phyloP scores from a whole-genome alignment of 169 alveolate species.

The Eimeria falciformis region DNA sequence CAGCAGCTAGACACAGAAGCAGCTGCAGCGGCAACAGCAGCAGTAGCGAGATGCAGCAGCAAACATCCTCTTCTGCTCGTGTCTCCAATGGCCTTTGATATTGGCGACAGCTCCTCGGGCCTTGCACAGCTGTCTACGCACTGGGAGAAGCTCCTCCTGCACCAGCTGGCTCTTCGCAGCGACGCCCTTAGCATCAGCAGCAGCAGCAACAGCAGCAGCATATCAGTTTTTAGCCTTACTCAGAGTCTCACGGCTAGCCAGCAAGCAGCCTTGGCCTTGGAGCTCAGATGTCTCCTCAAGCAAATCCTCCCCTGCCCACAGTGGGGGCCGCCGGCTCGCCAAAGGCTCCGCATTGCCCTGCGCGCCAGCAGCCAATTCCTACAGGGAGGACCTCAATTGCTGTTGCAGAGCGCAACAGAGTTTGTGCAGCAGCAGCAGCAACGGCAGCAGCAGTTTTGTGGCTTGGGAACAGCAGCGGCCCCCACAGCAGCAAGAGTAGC shows the following conservation, averaged over 20 bases:
- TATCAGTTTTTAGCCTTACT: background rate
- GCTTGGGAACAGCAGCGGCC: background rate
- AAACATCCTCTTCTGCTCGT: constrained; percentile 4
- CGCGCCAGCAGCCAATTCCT: constrained; percentile 25
- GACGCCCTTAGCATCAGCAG: constrained; percentile 12
- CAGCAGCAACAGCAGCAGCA: background rate
- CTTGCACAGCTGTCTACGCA: constrained; percentile 68
- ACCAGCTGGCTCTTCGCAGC: constrained; percentile 43
- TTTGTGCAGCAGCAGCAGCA: constrained; percentile 2
- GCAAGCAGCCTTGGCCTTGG: constrained; percentile 28
- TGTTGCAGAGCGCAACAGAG: constrained; percentile 53
- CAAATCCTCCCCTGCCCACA: constrained; percentile 48
- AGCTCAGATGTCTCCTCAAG: constrained; percentile 48
- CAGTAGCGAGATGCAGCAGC: constrained; percentile 11
- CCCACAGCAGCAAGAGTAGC: constrained; percentile 31
- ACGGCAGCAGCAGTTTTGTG: constrained; percentile 9
- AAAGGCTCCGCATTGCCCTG: background rate
- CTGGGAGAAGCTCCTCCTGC: constrained; percentile 43
- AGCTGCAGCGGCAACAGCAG: constrained; percentile 4
- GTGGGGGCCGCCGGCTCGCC: constrained; percentile 22
- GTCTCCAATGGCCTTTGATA: constrained; percentile 50
- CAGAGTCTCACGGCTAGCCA: constrained; percentile 20
- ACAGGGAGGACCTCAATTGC: constrained; percentile 9
- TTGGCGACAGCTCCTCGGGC: constrained; percentile 61
- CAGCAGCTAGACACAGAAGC: constrained; percentile 30